phyloP scores from a whole-genome alignment of 176 grass and related monocot genomes.

The Triticum urartu region DNA sequence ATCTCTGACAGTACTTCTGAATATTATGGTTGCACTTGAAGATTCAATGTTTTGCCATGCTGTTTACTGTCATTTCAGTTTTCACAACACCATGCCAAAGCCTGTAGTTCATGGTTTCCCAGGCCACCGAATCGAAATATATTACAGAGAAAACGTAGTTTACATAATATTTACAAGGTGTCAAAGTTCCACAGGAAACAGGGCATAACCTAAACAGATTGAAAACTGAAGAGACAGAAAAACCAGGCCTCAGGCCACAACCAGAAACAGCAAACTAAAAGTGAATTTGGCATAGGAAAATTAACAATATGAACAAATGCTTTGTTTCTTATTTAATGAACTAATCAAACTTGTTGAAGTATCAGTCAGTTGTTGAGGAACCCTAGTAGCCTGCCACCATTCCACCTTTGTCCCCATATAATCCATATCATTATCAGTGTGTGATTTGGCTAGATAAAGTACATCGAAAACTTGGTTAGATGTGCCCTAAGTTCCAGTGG shows the following conservation, averaged over 20 bases:
- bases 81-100: conserved; percentile 8
- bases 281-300: background rate
- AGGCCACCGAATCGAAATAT: background rate
- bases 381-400: no score
- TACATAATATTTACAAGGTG: background rate
- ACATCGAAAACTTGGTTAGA: background rate
- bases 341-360: no score
- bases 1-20: background rate
- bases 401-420: no score
- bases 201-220: background rate
- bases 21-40: background rate
- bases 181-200: background rate
- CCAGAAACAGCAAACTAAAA: background rate
- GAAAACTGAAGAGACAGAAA: background rate
- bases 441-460: no score
- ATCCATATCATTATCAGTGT: no score
- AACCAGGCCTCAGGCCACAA: background rate
- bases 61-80: background rate
- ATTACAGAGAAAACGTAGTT: background rate
- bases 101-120: conserved; percentile 11
- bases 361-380: no score
- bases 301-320: background rate
- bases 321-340: background rate
- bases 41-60: background rate
- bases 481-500: background rate